Evolutionary conservation across 2,329 filamentous ascomycete genomes (phyloP), one percentile per base, ranked within the genome.

Genomic region (Hymenoscyphus repandus): DNA sequence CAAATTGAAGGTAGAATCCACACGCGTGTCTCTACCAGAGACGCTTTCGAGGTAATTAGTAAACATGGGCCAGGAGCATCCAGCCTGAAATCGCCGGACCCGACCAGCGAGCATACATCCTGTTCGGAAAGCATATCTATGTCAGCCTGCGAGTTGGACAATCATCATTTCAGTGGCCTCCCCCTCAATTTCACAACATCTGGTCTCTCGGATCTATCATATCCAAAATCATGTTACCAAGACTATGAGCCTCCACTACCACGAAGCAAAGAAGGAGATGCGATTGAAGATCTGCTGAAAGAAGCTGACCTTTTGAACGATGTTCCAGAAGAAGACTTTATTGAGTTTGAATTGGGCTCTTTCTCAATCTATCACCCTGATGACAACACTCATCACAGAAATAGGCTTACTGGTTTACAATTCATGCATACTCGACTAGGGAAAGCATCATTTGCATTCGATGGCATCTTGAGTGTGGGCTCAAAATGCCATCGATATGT

Each of bases 331-430:
- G 20, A 34, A 11, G 31, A 50, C 13, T 63, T 54, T 43, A 44
- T 54, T 6, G 78, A 82, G 44, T 71, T 83, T 11, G 68, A 76
- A 3, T 66, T 87, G 0, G 69, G 81, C 9, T 64, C 79, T 1
- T 87, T 87, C 60, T 71, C 72, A 2, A 68, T 86, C 1, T 87
- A 86, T 59, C 65, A 73, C 20, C 62, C 62, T 2, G 47, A 54
- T 7, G 61, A 41, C 56, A 58, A 0, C 0, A 27, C 53, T 0
- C 71, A 74, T 47, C 66, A 68, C 17, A 7, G 13, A 0, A 62
- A 68, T 44, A 80, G 85, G 54, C 72, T 88, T 62, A 69, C 74
- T 5, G 69, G 78, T 0, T 66, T 86, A 0, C 74, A 85, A 18
- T 66, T 77, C 7, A 68, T 85, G 0, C 67, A 72, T 2, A 72